Conservation (phyloP, 176 grass and related monocot species). For the Aegilops speltoides region DNA sequence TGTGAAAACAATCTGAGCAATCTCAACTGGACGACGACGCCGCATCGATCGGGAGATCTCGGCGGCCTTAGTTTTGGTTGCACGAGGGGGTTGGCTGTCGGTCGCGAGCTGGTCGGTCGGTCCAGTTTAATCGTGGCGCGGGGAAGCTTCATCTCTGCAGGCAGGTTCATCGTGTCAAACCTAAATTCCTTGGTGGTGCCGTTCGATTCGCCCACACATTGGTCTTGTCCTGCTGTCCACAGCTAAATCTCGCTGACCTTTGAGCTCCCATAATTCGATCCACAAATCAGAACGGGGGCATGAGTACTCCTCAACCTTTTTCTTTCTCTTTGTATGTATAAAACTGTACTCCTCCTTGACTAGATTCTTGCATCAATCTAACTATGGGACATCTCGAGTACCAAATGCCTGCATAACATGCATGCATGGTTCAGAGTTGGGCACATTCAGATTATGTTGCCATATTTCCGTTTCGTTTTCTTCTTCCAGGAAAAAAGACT, state of each 20-base stretch:
- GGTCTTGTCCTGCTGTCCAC: constrained; percentile 29
- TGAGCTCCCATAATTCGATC: background rate
- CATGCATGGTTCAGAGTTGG: background rate
- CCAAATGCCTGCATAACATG: background rate
- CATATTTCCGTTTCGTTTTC: background rate
- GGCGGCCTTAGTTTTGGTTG: constrained; percentile 20
- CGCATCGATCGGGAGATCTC: constrained; percentile 32
- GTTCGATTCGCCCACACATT: background rate
- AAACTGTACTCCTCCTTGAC: background rate
- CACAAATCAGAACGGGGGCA: background rate
- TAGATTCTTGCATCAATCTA: constrained; percentile 30
- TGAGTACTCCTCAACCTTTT: background rate
- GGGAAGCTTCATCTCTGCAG: constrained; percentile 23
- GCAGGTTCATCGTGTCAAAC: constrained; percentile 16
- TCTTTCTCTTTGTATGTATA: no score
- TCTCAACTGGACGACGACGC: background rate
- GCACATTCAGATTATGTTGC: background rate
- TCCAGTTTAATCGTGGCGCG: background rate
- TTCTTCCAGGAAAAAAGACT: background rate
- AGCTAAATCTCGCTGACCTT: constrained; percentile 1
- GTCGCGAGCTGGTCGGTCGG: constrained; percentile 9
- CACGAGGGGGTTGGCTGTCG: constrained; percentile 44
- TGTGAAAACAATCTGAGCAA: constrained; percentile 13
- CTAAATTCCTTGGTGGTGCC: background rate
- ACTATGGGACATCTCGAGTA: background rate